Evolutionary conservation across 305 asterid species (phyloP).

Genomic region (Vinca major): DNA sequence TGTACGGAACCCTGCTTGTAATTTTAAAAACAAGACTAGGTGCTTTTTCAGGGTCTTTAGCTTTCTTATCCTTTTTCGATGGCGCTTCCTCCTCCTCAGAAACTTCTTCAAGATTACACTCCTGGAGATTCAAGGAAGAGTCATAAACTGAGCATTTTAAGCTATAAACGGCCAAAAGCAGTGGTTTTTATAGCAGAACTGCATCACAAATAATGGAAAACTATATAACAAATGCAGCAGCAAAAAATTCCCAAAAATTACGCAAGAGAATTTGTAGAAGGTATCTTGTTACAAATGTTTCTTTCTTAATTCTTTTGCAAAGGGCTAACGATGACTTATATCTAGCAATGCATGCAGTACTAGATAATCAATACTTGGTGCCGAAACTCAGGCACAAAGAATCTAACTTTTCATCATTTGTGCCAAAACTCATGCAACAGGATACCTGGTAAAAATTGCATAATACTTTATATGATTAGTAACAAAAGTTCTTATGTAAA

Average conservation of each 20-base stretch:
- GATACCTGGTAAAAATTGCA: background rate
- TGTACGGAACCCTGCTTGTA: slow-evolving; percentile 77
- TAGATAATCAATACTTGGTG: no score
- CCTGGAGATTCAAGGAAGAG: slow-evolving; percentile 38
- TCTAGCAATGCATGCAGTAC: no score
- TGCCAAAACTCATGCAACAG: background rate
- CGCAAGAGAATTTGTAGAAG: no score
- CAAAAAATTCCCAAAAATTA: background rate
- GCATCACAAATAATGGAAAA: background rate
- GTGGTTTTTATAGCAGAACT: background rate
- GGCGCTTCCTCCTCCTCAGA: slow-evolving; percentile 72
- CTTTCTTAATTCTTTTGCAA: no score
- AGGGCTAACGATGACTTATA: no score
- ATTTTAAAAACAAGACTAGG: slow-evolving; percentile 76
- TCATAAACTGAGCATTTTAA: background rate
- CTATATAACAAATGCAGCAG: background rate
- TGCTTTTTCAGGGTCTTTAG: slow-evolving; percentile 74
- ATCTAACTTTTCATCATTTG: background rate
- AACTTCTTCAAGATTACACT: slow-evolving; percentile 83
- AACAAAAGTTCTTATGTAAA: background rate
- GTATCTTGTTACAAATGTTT: no score
- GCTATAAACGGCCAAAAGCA: background rate
- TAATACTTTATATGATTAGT: background rate
- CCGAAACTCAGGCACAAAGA: background rate
- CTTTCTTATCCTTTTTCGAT: slow-evolving; percentile 81